Evolutionary conservation across 2,329 filamentous ascomycete genomes (phyloP).

Genomic region (Alternaria longipes): DNA sequence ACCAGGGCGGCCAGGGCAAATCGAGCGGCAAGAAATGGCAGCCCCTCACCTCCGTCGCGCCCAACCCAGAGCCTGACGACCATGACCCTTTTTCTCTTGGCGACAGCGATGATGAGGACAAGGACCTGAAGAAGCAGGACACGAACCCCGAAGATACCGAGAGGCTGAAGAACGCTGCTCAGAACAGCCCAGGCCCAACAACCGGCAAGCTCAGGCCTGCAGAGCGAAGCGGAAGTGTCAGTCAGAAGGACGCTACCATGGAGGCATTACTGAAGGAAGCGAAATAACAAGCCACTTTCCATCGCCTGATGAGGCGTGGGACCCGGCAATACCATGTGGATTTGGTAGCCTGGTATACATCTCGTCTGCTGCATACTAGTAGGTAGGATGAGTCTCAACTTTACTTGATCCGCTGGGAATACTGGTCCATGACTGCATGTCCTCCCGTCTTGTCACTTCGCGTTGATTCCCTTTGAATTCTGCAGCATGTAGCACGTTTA

Average conservation of each 20-base stretch:
- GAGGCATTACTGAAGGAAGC: slow-evolving; percentile 56
- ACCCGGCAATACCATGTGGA: not conserved
- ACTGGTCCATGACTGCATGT: not conserved
- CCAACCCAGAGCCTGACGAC: slow-evolving; percentile 79
- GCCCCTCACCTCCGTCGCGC: slow-evolving; percentile 84
- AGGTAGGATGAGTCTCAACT: slow-evolving; percentile 2
- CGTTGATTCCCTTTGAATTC: not conserved
- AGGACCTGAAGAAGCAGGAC: slow-evolving; percentile 71
- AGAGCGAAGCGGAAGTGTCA: slow-evolving; percentile 54
- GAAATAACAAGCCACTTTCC: slow-evolving; percentile 32
- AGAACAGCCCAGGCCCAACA: slow-evolving; percentile 44
- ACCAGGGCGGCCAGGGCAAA: slow-evolving; percentile 40
- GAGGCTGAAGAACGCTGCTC: slow-evolving; percentile 60
- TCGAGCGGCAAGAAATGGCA: slow-evolving; percentile 95
- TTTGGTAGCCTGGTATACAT: not conserved
- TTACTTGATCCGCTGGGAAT: not conserved
- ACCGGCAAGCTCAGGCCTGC: slow-evolving; percentile 48
- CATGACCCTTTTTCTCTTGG: slow-evolving; percentile 97
- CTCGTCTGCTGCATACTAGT: not conserved
- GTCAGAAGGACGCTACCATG: slow-evolving; percentile 56
- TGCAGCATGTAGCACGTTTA: not conserved
- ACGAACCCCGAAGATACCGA: slow-evolving; percentile 62
- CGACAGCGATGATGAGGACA: slow-evolving; percentile 89
- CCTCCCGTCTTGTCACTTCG: not conserved
- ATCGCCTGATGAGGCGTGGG: not conserved